Conservation (phyloP, 345 rosid species). For the Mallotus nudiflorus region DNA sequence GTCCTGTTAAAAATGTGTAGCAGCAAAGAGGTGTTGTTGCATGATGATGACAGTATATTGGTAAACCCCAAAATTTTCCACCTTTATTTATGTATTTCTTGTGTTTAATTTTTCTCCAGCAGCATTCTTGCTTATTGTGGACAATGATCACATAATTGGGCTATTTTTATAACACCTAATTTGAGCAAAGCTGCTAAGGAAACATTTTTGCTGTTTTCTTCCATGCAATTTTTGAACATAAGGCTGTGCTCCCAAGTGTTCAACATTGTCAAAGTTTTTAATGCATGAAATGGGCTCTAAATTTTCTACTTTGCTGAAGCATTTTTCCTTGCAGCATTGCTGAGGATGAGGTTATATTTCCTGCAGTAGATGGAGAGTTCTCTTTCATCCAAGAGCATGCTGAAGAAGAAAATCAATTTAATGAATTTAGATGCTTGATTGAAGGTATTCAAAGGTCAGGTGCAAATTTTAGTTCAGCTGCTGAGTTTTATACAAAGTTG, state of each 20-base stretch:
- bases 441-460: conserved; percentile 75
- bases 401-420: conserved; percentile 80
- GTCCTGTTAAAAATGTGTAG: not conserved
- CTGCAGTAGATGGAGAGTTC: conserved; percentile 74
- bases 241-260: not conserved
- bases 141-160: not conserved
- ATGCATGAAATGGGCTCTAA: not conserved
- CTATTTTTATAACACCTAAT: not conserved
- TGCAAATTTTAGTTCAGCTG: conserved; percentile 65
- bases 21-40: not conserved
- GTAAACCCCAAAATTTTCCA: not conserved
- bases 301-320: not conserved
- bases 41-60: conserved; percentile 4
- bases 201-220: not conserved
- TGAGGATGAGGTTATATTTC: conserved; percentile 90
- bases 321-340: conserved; percentile 57
- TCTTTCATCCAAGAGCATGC: conserved; percentile 78
- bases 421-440: conserved; percentile 71
- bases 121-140: not conserved
- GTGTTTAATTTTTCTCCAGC: not conserved
- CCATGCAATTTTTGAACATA: not conserved
- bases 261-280: not conserved
- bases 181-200: not conserved
- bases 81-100: not conserved
- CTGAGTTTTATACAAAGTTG: conserved; percentile 68